Percentiles rank a stretch among this genome's conserved stretches.
These are phyloP conservation scores for Ophiosphaerella korrae DNA, from an alignment of 2,329 filamentous ascomycete species.

Conservation along the genomic window DNA sequence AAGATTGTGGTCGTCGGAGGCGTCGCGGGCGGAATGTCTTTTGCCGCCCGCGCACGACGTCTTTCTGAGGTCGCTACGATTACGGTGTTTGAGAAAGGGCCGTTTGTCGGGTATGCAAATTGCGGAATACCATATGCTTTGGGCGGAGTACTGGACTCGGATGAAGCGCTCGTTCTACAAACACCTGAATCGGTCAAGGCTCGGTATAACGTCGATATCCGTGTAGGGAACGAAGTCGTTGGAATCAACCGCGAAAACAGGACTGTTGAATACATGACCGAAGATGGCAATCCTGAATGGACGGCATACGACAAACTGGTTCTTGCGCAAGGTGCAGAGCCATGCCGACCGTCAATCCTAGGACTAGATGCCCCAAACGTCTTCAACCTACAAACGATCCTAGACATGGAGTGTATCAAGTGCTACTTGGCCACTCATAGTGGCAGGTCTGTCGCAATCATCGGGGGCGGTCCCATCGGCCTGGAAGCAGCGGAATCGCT, in stretches of 20 bases:
- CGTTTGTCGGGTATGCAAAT: slow-evolving; percentile 32
- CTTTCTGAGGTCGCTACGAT: slow-evolving; percentile 28
- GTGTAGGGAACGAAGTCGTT: slow-evolving; percentile 23
- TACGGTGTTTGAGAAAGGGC: slow-evolving; percentile 34
- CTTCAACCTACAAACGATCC: slow-evolving; percentile 27
- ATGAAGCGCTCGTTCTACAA: slow-evolving; percentile 24
- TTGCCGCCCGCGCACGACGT: slow-evolving; percentile 32
- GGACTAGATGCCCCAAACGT: slow-evolving; percentile 23
- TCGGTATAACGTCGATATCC: slow-evolving; percentile 32
- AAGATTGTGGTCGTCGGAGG: slow-evolving; percentile 12
- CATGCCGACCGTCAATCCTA: slow-evolving; percentile 19
- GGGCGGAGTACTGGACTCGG: slow-evolving; percentile 20
- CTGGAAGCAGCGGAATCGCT: slow-evolving; percentile 34
- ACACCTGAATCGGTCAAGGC: slow-evolving; percentile 24
- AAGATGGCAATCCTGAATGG: neutral
- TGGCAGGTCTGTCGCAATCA: slow-evolving; percentile 18
- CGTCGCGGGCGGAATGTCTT: slow-evolving; percentile 19
- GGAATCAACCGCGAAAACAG: slow-evolving; percentile 21
- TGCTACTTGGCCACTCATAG: slow-evolving; percentile 12
- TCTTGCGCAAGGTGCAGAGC: slow-evolving; percentile 21
- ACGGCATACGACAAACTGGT: slow-evolving; percentile 29
- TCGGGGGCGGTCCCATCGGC: slow-evolving; percentile 36
- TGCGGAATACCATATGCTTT: slow-evolving; percentile 34
- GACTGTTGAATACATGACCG: slow-evolving; percentile 1
- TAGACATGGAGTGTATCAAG: slow-evolving; percentile 20